Base-by-base conservation (phyloP, 495 filamentous ascomycete genomes). In the Xylaria nigripes region DNA sequence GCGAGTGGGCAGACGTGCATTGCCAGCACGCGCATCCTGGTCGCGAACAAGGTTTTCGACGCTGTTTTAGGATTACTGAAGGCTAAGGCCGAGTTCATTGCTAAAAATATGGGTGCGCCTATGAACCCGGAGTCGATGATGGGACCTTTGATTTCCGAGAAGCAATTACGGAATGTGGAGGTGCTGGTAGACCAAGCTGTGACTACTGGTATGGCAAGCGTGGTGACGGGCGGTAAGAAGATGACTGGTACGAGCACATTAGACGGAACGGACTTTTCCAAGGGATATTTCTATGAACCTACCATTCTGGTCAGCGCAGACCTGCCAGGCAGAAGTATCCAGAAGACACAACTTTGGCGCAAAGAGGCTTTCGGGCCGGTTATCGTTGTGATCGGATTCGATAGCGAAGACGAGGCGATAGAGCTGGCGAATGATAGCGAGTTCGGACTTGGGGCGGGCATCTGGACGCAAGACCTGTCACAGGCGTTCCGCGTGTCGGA, bases 1-100 rank as follows among this genome's bases (percentile, higher is more conserved):
- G 78, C 78, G 0, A 81, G 76, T 55, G 82, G 82, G 1, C 81
- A 85, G 67, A 83, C 80, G 0, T 84, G 81, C 54, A 76, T 84
- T 13, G 80, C 81, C 2, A 80, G 79, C 15, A 84, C 78, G 41
- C 70, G 81, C 29, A 72, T 85, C 36, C 67, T 83, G 29, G 78
- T 81, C 29, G 71, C 83, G 36, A 62, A 69, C 29, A 70, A 63
- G 0, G 68, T 82, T 10, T 67, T 76, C 43, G 60, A 70, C 2
- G 53, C 60, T 22, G 69, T 81, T 36, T 47, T 68, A 23, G 64
- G 57, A 13, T 22, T 67, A 38, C 45, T 75, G 18, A 69, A 61
- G 46, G 54, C 64, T n/a, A 73, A 74, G 48, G 64, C 62, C 13
- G 52, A 66, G 30, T 70, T 56, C 2, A 76, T 77, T 44, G 60